Conservation (phyloP, 176 grass and related monocot species). For the Carex littledalei region DNA sequence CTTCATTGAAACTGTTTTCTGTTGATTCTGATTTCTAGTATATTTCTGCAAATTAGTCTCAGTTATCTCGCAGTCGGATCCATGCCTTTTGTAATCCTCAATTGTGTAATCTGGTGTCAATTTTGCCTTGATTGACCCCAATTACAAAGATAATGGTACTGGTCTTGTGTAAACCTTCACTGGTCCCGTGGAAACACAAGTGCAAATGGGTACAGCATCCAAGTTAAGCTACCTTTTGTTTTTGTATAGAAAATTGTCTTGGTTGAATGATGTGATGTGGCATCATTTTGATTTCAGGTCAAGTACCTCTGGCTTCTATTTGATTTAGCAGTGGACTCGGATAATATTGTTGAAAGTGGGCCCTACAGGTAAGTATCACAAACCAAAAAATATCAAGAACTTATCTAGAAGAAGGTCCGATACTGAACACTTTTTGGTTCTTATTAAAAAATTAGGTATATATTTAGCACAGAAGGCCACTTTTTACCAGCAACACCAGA, state of each 20-base stretch:
- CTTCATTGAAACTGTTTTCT: background rate
- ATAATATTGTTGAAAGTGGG: slow-evolving; percentile 96
- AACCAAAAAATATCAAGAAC: slow-evolving; percentile 20
- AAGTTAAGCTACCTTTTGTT: background rate
- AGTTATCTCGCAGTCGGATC: background rate
- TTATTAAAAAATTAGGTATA: slow-evolving; percentile 53
- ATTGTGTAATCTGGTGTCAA: background rate
- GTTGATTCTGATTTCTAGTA: background rate
- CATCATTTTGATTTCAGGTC: slow-evolving; percentile 42
- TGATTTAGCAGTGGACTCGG: slow-evolving; percentile 82
- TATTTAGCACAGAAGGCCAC: slow-evolving; percentile 99
- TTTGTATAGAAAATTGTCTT: background rate
- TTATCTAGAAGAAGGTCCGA: background rate
- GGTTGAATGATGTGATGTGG: background rate
- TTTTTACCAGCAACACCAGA: slow-evolving; percentile 72
- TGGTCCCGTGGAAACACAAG: background rate
- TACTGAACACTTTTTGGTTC: slow-evolving; percentile 19
- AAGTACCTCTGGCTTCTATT: slow-evolving; percentile 99
- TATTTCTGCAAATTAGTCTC: background rate
- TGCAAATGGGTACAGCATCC: background rate
- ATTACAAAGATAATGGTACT: background rate
- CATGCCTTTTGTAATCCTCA: background rate
- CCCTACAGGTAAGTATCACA: slow-evolving; percentile 78
- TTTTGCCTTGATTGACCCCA: background rate
- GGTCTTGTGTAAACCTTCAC: background rate